These are phyloP conservation scores for Hypoxylon sp. DNA, from an alignment of 2,329 filamentous ascomycete species.

Conservation along the genomic window DNA sequence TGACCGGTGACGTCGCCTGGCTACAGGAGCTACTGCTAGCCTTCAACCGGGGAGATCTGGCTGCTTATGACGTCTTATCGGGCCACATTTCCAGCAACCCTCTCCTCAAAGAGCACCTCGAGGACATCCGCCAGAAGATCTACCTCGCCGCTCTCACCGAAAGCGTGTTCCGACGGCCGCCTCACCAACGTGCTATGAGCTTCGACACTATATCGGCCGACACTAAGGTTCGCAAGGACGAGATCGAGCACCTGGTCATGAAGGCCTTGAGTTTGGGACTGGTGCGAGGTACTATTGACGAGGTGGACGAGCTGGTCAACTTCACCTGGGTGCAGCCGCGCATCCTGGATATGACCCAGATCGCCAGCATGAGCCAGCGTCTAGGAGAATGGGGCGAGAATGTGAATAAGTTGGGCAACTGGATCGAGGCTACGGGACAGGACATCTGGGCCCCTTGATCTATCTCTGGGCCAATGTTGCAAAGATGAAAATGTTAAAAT, in stretches of 20 bases:
- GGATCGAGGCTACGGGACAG: slow-evolving; percentile 94
- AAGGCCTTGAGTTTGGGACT: slow-evolving; percentile 96
- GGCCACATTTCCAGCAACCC: slow-evolving; percentile 85
- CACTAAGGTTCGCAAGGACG: slow-evolving; percentile 89
- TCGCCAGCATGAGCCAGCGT: slow-evolving; percentile 89
- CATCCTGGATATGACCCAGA: slow-evolving; percentile 95
- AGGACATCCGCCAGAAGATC: slow-evolving; percentile 96
- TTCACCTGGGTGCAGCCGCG: slow-evolving; percentile 99
- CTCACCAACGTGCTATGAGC: slow-evolving; percentile 94
- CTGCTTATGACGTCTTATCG: slow-evolving; percentile 85
- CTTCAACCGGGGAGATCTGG: slow-evolving; percentile 95
- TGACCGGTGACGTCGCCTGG: slow-evolving; percentile 86
- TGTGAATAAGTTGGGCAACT: slow-evolving; percentile 95
- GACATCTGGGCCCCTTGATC: slow-evolving; percentile 88
- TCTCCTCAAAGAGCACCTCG: slow-evolving; percentile 82
- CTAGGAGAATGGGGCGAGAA: slow-evolving; percentile 96
- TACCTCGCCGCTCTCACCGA: slow-evolving; percentile 96
- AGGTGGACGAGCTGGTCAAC: slow-evolving; percentile 92
- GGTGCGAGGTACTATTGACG: slow-evolving; percentile 92
- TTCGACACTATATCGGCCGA: slow-evolving; percentile 90
- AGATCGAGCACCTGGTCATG: slow-evolving; percentile 99
- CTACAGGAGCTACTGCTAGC: slow-evolving; percentile 95
- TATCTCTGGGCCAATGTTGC: neutral
- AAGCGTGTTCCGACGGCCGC: slow-evolving; percentile 93
- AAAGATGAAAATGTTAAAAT: slow-evolving; percentile 1